phyloP scores from a whole-genome alignment of 768 basidiomycete genomes.

The Leccinum subtestaceum region DNA sequence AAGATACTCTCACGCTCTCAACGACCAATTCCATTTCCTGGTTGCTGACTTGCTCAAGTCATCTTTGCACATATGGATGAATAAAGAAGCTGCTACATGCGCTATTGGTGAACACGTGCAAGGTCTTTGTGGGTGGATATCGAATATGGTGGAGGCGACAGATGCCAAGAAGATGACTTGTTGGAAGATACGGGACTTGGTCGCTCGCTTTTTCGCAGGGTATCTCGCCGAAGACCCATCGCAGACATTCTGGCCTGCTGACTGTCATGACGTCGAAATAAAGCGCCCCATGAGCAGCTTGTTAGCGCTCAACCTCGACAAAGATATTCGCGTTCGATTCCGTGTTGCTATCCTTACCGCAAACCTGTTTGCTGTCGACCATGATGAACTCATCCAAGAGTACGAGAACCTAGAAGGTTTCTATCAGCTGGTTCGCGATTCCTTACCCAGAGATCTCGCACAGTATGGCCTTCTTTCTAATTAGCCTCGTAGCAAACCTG shows the following conservation, averaged over 20 bases:
- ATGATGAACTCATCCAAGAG: conserved; percentile 29
- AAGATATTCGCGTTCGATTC: conserved; percentile 83
- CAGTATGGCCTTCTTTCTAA: conserved; percentile 40
- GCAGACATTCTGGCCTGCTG: conserved; percentile 46
- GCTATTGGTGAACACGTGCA: conserved; percentile 46
- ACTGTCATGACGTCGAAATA: conserved; percentile 27
- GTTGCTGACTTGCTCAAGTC: conserved; percentile 61
- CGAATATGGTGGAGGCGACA: conserved; percentile 38
- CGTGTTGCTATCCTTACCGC: conserved; percentile 63
- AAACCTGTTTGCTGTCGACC: conserved; percentile 49
- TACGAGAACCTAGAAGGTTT: conserved; percentile 26
- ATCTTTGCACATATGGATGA: conserved; percentile 60
- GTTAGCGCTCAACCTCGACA: conserved; percentile 56
- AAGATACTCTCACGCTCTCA: conserved; percentile 53
- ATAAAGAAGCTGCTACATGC: conserved; percentile 25
- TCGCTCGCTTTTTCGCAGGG: conserved; percentile 61
- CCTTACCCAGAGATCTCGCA: conserved; percentile 43
- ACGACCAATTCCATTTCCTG: conserved; percentile 51
- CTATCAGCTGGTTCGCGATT: conserved; percentile 48
- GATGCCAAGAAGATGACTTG: conserved; percentile 40
- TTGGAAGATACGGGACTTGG: conserved; percentile 67
- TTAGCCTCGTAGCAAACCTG: conserved; percentile 12
- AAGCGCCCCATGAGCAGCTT: conserved; percentile 46
- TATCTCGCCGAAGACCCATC: conserved; percentile 61
- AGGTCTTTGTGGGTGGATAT: conserved; percentile 54